Conservation (phyloP, 768 basidiomycete genomes). For the Leccinum rimulosum region DNA sequence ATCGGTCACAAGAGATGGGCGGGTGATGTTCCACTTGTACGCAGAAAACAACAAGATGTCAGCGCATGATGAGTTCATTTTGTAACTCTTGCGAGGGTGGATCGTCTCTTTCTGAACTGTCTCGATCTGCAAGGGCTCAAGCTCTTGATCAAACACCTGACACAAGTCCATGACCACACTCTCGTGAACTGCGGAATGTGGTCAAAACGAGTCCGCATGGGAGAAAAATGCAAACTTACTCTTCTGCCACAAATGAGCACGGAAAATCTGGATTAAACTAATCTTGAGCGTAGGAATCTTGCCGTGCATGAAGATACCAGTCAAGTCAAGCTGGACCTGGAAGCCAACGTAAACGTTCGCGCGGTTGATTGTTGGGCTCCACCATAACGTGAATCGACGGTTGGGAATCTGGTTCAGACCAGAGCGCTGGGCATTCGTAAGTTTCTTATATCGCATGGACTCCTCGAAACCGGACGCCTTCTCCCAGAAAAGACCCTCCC, state of each 20-base stretch:
- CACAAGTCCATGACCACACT: slow-evolving; percentile 95
- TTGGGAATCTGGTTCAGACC: slow-evolving; percentile 98
- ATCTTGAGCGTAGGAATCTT: slow-evolving; percentile 99
- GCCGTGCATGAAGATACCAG: slow-evolving; percentile 97
- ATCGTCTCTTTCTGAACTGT: slow-evolving; percentile 99
- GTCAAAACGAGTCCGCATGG: slow-evolving; percentile 10
- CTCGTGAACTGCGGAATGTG: slow-evolving; percentile 62
- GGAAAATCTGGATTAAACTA: slow-evolving; percentile 99
- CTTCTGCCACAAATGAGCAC: slow-evolving; percentile 99
- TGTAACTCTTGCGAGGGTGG: slow-evolving; percentile 99
- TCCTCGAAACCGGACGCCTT: slow-evolving; percentile 97
- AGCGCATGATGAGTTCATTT: slow-evolving; percentile 99
- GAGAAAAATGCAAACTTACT: slow-evolving; percentile 51
- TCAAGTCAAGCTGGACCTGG: slow-evolving; percentile 98
- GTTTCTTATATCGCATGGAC: slow-evolving; percentile 92
- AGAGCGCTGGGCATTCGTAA: slow-evolving; percentile 97
- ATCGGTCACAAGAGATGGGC: slow-evolving; percentile 93
- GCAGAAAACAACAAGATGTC: slow-evolving; percentile 97
- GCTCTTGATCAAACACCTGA: slow-evolving; percentile 98
- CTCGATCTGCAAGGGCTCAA: slow-evolving; percentile 97
- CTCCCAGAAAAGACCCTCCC: slow-evolving; percentile 99
- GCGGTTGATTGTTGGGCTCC: slow-evolving; percentile 98
- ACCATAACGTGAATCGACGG: slow-evolving; percentile 99
- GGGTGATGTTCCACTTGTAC: slow-evolving; percentile 97
- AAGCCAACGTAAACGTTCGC: slow-evolving; percentile 99